These are phyloP conservation scores for Nissolia schottii DNA, from an alignment of 306 rosid species.

Conservation along the genomic window DNA sequence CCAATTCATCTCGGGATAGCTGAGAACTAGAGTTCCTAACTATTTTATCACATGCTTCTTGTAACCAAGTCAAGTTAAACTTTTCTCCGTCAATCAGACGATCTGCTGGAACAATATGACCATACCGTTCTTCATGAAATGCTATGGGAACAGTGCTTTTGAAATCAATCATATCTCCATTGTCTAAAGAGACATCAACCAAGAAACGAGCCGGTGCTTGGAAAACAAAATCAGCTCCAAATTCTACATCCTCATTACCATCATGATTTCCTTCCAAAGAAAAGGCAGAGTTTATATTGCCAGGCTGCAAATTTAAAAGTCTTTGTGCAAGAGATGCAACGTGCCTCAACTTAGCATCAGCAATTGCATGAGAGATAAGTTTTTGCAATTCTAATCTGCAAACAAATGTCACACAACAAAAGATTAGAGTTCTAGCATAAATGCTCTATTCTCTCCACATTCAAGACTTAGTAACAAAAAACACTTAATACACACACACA, in stretches of 20 bases:
- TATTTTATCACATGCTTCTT: conserved; percentile 75
- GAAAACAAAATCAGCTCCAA: conserved; percentile 82
- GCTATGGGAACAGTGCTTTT: conserved; percentile 39
- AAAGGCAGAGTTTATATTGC: conserved; percentile 25
- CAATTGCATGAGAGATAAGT: conserved; percentile 54
- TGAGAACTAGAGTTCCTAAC: conserved; percentile 38
- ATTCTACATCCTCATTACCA: conserved; percentile 46
- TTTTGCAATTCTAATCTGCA: conserved; percentile 73
- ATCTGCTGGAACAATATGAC: conserved; percentile 15
- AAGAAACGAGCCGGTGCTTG: conserved; percentile 75
- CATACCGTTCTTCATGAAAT: conserved; percentile 39
- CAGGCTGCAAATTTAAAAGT: conserved; percentile 60
- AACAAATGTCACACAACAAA: conserved; percentile 17
- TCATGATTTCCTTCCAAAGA: conserved; percentile 31
- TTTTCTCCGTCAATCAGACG: conserved; percentile 37
- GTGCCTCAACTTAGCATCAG: conserved; percentile 57
- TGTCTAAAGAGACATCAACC: conserved; percentile 71
- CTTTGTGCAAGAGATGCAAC: conserved; percentile 61
- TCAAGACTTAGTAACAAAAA: conserved; percentile 12
- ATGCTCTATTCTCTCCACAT: background rate
- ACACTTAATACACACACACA: too few species aligned
- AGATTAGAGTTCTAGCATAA: conserved; percentile 17
- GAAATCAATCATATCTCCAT: conserved; percentile 54
- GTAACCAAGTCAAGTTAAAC: conserved; percentile 74
- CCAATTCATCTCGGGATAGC: conserved; percentile 78